Conservation (phyloP, 2,329 filamentous ascomycete species). For the Phialophora verrucosa region DNA sequence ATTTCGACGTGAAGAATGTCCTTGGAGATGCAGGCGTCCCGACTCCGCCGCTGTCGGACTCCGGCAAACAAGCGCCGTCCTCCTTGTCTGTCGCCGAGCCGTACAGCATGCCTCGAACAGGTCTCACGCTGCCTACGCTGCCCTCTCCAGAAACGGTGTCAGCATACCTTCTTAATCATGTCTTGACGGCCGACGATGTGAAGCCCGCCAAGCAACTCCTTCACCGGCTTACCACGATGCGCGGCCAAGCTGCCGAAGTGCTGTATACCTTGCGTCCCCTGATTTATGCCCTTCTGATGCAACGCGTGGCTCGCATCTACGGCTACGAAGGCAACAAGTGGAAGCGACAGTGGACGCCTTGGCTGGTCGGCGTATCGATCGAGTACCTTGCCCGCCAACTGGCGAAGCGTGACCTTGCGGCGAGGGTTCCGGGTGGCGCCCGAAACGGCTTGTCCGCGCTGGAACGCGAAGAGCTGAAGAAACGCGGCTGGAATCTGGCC, state of each 20-base stretch:
- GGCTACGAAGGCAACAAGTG: conserved; percentile 63
- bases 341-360: conserved; percentile 86
- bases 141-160: conserved; percentile 83
- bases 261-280: conserved; percentile 90
- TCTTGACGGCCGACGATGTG: conserved; percentile 94
- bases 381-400: conserved; percentile 91
- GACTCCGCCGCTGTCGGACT: conserved; percentile 38
- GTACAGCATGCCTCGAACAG: conserved; percentile 95
- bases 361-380: conserved; percentile 82
- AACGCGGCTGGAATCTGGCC: conserved; percentile 84
- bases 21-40: conserved; percentile 37
- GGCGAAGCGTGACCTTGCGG: conserved; percentile 68
- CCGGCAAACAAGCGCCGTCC: conserved; percentile 32
- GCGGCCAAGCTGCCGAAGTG: conserved; percentile 84
- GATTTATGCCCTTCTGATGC: conserved; percentile 81
- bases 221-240: conserved; percentile 70
- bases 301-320: conserved; percentile 50
- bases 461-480: conserved; percentile 87
- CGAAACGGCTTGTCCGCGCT: conserved; percentile 75
- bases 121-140: conserved; percentile 80
- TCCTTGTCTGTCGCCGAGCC: conserved; percentile 58
- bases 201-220: conserved; percentile 86
- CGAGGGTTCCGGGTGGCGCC: conserved; percentile 70
- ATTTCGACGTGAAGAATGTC: conserved; percentile 35
- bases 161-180: conserved; percentile 83